A percentile compares a stretch with the other conserved stretches of the same genome.
Conservation (phyloP, 257 asterid species). For the Przewalskia tangutica region DNA sequence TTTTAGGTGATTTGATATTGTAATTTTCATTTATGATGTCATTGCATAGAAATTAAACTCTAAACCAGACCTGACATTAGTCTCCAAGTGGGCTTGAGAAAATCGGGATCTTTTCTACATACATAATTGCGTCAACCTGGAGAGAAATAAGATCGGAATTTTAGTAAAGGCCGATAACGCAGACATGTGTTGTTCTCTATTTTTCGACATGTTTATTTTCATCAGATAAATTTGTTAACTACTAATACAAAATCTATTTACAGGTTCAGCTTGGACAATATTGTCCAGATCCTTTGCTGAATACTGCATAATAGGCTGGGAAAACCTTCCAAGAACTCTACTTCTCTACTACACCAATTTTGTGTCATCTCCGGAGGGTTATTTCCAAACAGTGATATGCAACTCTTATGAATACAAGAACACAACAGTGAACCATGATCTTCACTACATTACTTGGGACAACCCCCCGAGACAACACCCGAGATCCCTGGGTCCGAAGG, state of each 20-base stretch:
- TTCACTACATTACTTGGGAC: conserved; percentile 85
- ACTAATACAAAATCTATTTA: background rate
- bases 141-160: too few species aligned
- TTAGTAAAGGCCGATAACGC: too few species aligned
- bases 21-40: background rate
- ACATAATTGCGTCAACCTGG: too few species aligned
- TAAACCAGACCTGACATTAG: background rate
- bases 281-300: conserved; percentile 74
- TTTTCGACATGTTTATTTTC: background rate
- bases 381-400: conserved; percentile 72
- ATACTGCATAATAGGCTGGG: conserved; percentile 67
- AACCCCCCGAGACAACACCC: conserved; percentile 87
- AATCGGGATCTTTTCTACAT: too few species aligned
- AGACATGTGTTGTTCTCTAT: too few species aligned
- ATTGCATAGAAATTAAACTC: background rate
- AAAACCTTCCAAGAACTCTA: conserved; percentile 72
- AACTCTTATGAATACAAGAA: conserved; percentile 56
- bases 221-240: background rate
- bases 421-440: conserved; percentile 68
- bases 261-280: conserved; percentile 90
- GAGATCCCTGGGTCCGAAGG: conserved; percentile 55
- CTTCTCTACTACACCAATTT: conserved; percentile 86
- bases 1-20: background rate
- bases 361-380: conserved; percentile 81
- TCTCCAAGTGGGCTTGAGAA: too few species aligned